These are phyloP conservation scores for Tolypocladium pustulatum DNA, from an alignment of 2,329 filamentous ascomycete genomes.

Conservation along the genomic window DNA sequence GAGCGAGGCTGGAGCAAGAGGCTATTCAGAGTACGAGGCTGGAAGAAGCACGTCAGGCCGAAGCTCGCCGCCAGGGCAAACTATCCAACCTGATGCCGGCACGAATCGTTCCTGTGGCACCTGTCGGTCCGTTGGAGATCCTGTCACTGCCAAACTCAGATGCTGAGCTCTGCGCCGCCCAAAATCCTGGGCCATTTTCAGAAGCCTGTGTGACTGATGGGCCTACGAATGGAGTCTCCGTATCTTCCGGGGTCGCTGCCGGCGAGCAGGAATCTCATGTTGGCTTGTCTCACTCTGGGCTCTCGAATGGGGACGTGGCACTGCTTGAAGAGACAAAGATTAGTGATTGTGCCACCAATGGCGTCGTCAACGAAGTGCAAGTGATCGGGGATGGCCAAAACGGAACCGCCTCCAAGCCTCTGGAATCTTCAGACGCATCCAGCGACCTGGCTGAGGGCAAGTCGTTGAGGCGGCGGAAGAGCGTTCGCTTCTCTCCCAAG, in stretches of 20 bases:
- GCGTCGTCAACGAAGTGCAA: not conserved
- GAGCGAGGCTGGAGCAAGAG: constrained; percentile 79
- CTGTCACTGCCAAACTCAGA: constrained; percentile 46
- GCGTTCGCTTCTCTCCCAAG: constrained; percentile 58
- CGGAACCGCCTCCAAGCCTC: not conserved
- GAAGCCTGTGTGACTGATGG: not conserved
- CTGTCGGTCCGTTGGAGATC: constrained; percentile 34
- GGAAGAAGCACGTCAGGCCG: constrained; percentile 29
- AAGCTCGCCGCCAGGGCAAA: constrained; percentile 9
- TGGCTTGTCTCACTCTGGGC: not conserved
- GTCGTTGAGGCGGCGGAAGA: constrained; percentile 41
- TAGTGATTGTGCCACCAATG: not conserved
- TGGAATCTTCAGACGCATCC: constrained; percentile 6
- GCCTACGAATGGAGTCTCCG: not conserved
- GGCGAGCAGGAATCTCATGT: not conserved
- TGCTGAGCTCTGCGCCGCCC: constrained; percentile 16
- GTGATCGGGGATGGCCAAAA: not conserved
- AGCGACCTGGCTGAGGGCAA: constrained; percentile 12
- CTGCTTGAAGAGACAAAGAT: not conserved
- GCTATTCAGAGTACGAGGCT: constrained; percentile 61
- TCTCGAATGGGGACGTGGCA: not conserved
- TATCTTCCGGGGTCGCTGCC: not conserved
- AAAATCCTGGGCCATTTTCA: not conserved
- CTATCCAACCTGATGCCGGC: not conserved
- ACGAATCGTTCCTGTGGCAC: constrained; percentile 14